Percentiles rank a stretch among this genome's conserved stretches.
Conservation (phyloP, 345 rosid genomes). For the Citrus maxima region DNA sequence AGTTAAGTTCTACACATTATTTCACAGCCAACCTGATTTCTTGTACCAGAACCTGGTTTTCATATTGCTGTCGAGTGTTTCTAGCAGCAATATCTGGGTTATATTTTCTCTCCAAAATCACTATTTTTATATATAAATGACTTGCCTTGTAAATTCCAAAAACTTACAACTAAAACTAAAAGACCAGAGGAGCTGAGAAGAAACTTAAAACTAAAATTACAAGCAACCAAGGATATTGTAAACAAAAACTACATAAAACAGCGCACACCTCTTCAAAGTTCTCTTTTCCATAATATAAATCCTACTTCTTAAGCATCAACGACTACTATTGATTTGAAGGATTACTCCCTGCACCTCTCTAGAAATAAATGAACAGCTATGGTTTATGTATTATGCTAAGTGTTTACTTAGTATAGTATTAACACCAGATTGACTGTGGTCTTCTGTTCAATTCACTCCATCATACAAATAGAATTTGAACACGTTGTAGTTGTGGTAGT, state of each 20-base stretch:
- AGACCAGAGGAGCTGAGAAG: background rate
- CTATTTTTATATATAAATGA: background rate
- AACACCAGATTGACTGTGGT: background rate
- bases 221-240: background rate
- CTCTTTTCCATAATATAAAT: no score
- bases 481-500: background rate
- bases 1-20: background rate
- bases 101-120: background rate
- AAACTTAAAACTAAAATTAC: background rate
- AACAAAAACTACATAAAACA: background rate
- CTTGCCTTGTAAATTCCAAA: background rate
- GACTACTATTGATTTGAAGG: background rate
- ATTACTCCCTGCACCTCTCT: background rate
- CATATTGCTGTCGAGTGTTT: background rate
- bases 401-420: background rate
- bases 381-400: background rate
- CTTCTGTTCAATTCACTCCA: background rate
- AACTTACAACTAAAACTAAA: background rate
- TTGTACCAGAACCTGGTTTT: background rate
- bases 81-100: background rate
- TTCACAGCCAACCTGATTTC: background rate
- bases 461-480: background rate
- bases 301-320: background rate
- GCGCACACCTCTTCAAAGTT: background rate
- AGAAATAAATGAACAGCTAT: background rate